These are phyloP conservation scores for Aschersonia sp. DNA, from an alignment of 2,329 filamentous ascomycete species.

Conservation along the genomic window DNA sequence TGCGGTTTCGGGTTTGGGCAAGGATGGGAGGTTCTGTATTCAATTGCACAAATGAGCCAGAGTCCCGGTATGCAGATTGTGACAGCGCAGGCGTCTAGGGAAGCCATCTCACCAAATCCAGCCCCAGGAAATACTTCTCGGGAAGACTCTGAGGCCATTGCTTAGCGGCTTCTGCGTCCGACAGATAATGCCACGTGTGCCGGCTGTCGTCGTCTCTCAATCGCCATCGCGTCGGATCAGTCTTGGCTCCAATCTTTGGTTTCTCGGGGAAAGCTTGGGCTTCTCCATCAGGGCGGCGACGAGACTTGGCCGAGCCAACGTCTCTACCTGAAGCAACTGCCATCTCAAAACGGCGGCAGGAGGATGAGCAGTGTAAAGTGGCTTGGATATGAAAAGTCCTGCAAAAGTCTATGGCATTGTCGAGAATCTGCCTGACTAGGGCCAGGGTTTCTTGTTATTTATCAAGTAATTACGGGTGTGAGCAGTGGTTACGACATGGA, in stretches of 20 bases:
- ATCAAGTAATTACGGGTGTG: neutral
- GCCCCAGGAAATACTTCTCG: conserved; percentile 79
- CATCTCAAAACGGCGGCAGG: conserved; percentile 8
- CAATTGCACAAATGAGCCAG: neutral
- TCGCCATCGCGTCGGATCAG: conserved; percentile 74
- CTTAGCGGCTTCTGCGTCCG: conserved; percentile 52
- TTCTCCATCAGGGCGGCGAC: conserved; percentile 28
- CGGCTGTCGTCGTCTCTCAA: conserved; percentile 68
- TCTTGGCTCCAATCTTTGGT: conserved; percentile 40
- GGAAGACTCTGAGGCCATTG: conserved; percentile 75
- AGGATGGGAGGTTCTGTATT: conserved; percentile 53
- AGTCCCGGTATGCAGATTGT: neutral
- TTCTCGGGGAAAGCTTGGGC: conserved; percentile 26
- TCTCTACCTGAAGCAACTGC: conserved; percentile 15
- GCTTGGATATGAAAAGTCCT: neutral
- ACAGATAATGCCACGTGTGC: conserved; percentile 90
- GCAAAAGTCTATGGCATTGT: neutral
- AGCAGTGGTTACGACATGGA: neutral
- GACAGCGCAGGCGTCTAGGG: neutral
- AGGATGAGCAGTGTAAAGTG: neutral
- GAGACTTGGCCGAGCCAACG: conserved; percentile 16
- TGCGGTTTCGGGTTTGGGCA: conserved; percentile 56
- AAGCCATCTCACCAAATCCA: conserved; percentile 50
- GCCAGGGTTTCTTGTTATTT: too few relatives aligned
- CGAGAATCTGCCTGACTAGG: too few relatives aligned